A percentile compares a stretch with the other conserved stretches of the same genome.
Evolutionary conservation across 23 red algal genomes (phyloP).

Genomic region (Gracilaria domingensis): DNA sequence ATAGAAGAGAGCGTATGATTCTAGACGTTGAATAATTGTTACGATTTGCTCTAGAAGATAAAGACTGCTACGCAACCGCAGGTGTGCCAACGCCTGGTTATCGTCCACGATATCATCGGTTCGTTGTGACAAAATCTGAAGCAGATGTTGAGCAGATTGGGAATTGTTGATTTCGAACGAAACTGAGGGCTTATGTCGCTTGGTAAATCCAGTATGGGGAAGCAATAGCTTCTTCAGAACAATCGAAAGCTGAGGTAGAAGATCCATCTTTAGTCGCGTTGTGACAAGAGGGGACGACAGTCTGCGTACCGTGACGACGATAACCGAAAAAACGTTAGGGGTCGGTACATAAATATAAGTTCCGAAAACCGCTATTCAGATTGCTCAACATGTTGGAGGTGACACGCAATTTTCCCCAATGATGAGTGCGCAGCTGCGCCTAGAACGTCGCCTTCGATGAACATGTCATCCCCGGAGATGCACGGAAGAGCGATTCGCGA

Average conservation of each 20-base stretch:
- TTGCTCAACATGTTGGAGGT: background rate
- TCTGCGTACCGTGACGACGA: background rate
- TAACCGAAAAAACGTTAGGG: background rate
- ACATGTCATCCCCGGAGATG: background rate
- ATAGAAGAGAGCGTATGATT: conserved; percentile 31
- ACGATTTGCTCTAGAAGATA: conserved; percentile 39
- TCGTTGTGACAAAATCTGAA: conserved; percentile 34
- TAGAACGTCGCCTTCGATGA: background rate
- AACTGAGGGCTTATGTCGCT: conserved; percentile 25
- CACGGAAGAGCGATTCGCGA: background rate
- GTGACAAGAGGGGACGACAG: background rate
- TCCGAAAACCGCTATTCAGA: background rate
- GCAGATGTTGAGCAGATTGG: conserved; percentile 30
- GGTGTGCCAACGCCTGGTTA: conserved; percentile 26
- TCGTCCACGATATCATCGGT: conserved; percentile 50
- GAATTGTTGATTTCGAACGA: conserved; percentile 48
- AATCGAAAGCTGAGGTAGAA: conserved; percentile 13
- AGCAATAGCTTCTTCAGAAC: conserved; percentile 1
- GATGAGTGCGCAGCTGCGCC: background rate
- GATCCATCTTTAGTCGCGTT: conserved; percentile 8
- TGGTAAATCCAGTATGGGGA: background rate
- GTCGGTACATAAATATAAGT: background rate
- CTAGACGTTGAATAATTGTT: conserved; percentile 31
- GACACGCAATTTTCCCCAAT: background rate
- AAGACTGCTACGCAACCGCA: conserved; percentile 39